Base-by-base conservation (phyloP, 2,329 filamentous ascomycete species). In the Neopestalotiopsis clavispora region DNA sequence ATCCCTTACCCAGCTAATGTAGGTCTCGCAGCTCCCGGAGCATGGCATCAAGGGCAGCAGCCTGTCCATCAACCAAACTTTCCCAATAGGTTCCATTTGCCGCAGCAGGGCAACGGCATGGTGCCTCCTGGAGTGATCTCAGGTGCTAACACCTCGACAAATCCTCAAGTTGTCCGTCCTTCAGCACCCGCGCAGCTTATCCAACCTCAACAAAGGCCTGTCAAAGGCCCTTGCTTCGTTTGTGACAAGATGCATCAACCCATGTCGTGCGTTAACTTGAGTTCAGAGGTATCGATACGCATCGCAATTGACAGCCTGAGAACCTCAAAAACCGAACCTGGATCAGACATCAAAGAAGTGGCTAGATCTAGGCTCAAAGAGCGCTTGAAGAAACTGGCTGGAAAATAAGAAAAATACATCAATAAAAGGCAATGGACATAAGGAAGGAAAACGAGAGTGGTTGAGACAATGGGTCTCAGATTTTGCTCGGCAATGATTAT, bases 241-340 rank as follows among this genome's bases (percentile, higher is more conserved):
- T 78, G 75, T 40, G 23, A 23, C 17, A 32, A 20, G 28, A 59
- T 32, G 13, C 74, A 77, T 38, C 32, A 58, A 7, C 45, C 49
- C 7, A 40, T 52, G 6, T 69, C 65, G 10, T 79, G 77, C 62
- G 49, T 78, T 34, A 61, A 78, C 65, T 61, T 75, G 1, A 71
- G 71, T 59, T 76, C 74, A 0, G 74, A 77, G 52, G 65, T 74
- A 9, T 75, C 74, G 3, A 40, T 80, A 57, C 72, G 78, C 20
- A 17, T 79, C 13, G 76, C 75, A 4, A 71, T 80, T 32, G 77
- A 79, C 67, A 66, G 66, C 38, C 70, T 79, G 9, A 74, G 76
- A 34, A 45, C 69, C 4, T 40, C 66, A 13, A 49, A 67, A 17
- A 67, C 60, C 14, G 63, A 73, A 9, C 9, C 56, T 0, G 49